Percentiles rank a stretch among this genome's conserved stretches.
Evolutionary conservation across 257 asterid genomes (phyloP).

Genomic region (Solanum ossicruentum): DNA sequence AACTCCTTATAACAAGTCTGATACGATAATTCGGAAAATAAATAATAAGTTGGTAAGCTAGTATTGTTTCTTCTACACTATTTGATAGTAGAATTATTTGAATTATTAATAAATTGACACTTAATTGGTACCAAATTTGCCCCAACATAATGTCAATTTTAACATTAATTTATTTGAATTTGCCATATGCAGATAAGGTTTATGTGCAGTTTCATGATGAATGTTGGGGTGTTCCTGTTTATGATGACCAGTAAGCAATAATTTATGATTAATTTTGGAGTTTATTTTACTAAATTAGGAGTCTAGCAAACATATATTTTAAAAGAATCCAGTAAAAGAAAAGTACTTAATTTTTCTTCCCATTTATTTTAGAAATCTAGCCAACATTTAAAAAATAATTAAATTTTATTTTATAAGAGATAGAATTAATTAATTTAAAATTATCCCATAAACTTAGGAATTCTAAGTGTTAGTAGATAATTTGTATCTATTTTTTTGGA

Average conservation of each 20-base stretch:
- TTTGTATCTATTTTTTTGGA: no score
- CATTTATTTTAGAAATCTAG: no score
- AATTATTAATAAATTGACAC: not conserved
- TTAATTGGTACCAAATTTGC: not conserved
- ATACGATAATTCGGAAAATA: not conserved
- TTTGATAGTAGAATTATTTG: not conserved
- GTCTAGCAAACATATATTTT: no score
- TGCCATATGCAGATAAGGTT: constrained; percentile 41
- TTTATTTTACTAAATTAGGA: not conserved
- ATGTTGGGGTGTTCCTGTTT: constrained; percentile 97
- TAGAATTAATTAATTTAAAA: no score
- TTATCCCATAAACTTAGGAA: no score
- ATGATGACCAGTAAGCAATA: constrained; percentile 71
- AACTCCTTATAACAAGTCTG: not conserved
- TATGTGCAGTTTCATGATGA: constrained; percentile 86
- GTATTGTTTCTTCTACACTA: not conserved
- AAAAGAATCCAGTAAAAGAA: no score
- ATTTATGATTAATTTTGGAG: not conserved
- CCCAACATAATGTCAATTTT: not conserved
- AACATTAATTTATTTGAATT: not conserved
- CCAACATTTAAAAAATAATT: no score
- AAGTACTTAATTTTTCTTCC: no score
- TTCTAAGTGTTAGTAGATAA: no score
- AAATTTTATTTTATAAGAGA: no score
- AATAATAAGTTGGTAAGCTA: not conserved